These are phyloP conservation scores for Diaporthe capsici DNA, from an alignment of 2,329 filamentous ascomycete genomes.

Conservation along the genomic window DNA sequence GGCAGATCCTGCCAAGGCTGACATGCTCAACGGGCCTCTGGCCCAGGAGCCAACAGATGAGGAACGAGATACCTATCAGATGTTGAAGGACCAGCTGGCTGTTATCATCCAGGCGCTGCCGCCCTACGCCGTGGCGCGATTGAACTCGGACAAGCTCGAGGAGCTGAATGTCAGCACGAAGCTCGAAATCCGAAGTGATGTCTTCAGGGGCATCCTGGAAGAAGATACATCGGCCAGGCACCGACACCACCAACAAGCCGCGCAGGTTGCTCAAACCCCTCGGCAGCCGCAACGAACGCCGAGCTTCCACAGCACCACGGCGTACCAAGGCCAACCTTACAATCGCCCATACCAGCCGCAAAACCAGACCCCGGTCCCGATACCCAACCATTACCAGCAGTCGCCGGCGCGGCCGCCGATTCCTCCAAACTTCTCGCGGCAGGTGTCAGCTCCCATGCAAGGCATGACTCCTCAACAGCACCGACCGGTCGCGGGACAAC, in stretches of 20 bases:
- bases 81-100: constrained; percentile 80
- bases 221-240: constrained; percentile 76
- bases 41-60: constrained; percentile 75
- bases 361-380: constrained; percentile 59
- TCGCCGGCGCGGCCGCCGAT: constrained; percentile 58
- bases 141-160: constrained; percentile 88
- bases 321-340: constrained; percentile 62
- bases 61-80: constrained; percentile 75
- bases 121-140: constrained; percentile 87
- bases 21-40: constrained; percentile 77
- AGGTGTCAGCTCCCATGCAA: constrained; percentile 56
- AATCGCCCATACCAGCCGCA: constrained; percentile 63
- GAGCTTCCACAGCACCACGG: constrained; percentile 53
- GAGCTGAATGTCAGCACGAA: constrained; percentile 86
- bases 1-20: constrained; percentile 74
- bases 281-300: constrained; percentile 56
- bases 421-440: constrained; percentile 52
- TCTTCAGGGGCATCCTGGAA: constrained; percentile 85
- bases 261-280: constrained; percentile 48
- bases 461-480: constrained; percentile 56
- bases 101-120: constrained; percentile 82
- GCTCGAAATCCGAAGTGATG: constrained; percentile 79
- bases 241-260: constrained; percentile 56
- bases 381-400: constrained; percentile 61
- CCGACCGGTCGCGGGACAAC: constrained; percentile 56